Conservation (phyloP, 768 basidiomycete species). For the Kwoniella dendrophila region DNA sequence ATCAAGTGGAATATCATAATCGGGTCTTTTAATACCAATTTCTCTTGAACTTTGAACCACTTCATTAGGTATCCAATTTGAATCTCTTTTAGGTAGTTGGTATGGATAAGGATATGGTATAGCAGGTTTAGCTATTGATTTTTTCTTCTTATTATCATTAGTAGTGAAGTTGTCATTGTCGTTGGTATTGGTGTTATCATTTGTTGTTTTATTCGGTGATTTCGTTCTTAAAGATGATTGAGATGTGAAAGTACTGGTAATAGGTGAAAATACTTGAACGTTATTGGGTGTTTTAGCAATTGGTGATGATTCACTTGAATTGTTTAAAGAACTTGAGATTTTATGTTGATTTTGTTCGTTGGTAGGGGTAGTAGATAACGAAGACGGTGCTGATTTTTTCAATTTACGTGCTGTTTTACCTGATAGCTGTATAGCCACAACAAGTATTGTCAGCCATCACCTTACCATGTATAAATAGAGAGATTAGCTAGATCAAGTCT, state of each 20-base stretch:
- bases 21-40: conserved; percentile 2
- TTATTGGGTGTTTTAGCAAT: background rate
- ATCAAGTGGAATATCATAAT: conserved; percentile 1
- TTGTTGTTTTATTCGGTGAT: too few species aligned
- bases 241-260: background rate
- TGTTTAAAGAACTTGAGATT: background rate
- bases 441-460: too few species aligned
- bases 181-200: too few species aligned
- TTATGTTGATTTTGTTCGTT: background rate
- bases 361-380: background rate
- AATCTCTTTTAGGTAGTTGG: background rate
- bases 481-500: too few species aligned
- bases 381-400: background rate
- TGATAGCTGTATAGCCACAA: conserved; percentile 13
- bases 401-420: conserved; percentile 15
- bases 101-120: conserved; percentile 8
- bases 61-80: conserved; percentile 11
- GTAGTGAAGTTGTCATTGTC: background rate
- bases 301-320: too few species aligned
- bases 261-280: background rate
- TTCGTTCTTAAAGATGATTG: too few species aligned
- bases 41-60: conserved; percentile 4
- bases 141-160: background rate
- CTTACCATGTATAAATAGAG: too few species aligned
- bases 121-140: conserved; percentile 10